These are phyloP conservation scores for Astrocystis sublimbata DNA, from an alignment of 495 filamentous ascomycete genomes.

Conservation along the genomic window DNA sequence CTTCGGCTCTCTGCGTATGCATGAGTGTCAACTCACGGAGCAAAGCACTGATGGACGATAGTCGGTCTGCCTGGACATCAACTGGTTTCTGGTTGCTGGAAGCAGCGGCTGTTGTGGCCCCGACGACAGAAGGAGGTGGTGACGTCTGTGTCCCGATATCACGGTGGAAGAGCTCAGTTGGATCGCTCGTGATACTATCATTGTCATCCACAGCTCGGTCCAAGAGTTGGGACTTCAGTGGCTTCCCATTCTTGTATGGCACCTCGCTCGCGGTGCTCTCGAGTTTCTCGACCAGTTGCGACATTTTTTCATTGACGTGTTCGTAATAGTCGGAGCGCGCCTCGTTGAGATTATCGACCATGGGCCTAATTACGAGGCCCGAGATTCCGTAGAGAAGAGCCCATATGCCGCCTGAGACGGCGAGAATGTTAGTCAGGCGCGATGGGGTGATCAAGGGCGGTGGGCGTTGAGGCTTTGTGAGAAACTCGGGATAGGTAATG, in stretches of 20 bases:
- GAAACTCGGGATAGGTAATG: constrained; percentile 96
- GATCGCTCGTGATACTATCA: constrained; percentile 54
- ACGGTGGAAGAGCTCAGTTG: constrained; percentile 86
- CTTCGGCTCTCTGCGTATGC: constrained; percentile 41
- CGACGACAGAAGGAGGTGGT: constrained; percentile 43
- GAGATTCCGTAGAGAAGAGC: constrained; percentile 77
- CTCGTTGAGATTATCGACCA: constrained; percentile 70
- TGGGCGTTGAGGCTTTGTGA: constrained; percentile 61
- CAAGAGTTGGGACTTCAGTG: constrained; percentile 17
- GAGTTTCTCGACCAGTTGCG: constrained; percentile 72
- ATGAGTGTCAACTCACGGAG: constrained; percentile 55
- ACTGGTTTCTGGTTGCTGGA: constrained; percentile 42
- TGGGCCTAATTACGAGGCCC: constrained; percentile 79
- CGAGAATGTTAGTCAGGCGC: constrained; percentile 74
- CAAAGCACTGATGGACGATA: constrained; percentile 44
- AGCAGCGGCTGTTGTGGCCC: constrained; percentile 22
- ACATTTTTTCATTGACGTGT: constrained; percentile 64
- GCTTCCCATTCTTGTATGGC: constrained; percentile 33
- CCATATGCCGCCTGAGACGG: constrained; percentile 69
- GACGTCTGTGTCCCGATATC: constrained; percentile 88
- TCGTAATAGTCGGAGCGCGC: constrained; percentile 80
- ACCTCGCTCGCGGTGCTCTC: constrained; percentile 64
- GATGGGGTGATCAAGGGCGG: constrained; percentile 74
- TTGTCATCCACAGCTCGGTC: constrained; percentile 33
- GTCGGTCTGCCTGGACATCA: constrained; percentile 32